Conservation (phyloP, 352 stramenopile species). For the Globisporangium polare region DNA sequence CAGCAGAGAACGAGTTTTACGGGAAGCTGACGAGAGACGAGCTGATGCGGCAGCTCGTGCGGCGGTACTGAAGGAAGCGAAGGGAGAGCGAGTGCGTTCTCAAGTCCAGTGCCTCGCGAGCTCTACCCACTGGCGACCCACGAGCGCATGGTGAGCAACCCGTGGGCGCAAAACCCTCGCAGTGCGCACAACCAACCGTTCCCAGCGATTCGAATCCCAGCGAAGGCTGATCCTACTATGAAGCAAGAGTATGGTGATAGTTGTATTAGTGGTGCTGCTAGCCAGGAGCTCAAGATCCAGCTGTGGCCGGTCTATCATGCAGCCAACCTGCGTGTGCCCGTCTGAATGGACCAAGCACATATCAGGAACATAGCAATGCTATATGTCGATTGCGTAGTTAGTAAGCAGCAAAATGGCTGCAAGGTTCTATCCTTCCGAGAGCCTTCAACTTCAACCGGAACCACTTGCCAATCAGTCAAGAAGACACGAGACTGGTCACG, state of each 20-base stretch:
- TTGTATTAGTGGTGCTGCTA: not conserved
- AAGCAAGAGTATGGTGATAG: not conserved
- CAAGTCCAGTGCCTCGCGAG: not conserved
- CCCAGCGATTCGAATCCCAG: not conserved
- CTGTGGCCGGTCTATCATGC: not conserved
- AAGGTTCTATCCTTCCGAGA: no score
- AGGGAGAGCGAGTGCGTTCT: not conserved
- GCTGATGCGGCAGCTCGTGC: conserved; percentile 1
- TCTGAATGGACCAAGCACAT: not conserved
- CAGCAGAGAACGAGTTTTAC: conserved; percentile 19
- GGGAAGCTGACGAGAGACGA: conserved; percentile 6
- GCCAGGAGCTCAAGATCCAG: not conserved
- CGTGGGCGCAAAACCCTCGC: not conserved
- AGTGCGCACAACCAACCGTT: not conserved
- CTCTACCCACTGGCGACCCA: not conserved
- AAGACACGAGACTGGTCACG: no score
- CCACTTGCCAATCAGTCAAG: no score
- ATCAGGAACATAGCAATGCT: no score
- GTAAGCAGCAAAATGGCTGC: not conserved
- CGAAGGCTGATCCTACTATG: not conserved
- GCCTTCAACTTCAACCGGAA: no score
- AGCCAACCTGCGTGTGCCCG: not conserved
- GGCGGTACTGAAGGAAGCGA: conserved; percentile 1
- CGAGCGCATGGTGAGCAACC: not conserved
- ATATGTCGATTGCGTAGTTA: no score